phyloP scores from a whole-genome alignment of 805 yeast species.

The Wickerhamiella cacticola region DNA sequence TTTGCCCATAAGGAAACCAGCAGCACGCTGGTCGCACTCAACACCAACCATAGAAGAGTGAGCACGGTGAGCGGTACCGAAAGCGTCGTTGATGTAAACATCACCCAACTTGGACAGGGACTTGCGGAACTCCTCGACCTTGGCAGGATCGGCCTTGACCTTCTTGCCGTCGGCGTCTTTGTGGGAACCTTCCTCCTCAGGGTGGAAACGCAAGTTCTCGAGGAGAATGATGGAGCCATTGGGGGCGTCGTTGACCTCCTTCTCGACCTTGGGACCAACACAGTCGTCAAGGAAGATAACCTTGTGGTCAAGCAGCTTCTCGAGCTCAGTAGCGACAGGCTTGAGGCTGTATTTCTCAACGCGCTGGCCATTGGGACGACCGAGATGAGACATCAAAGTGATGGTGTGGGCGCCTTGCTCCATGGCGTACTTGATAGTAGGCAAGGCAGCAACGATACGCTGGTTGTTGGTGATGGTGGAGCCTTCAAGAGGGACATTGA shows the following conservation, averaged over 20 bases:
- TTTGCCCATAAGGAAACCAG: constrained; percentile 97
- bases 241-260: constrained; percentile 58
- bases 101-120: constrained; percentile 88
- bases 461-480: constrained; percentile 97
- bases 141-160: constrained; percentile 74
- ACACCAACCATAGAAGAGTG: constrained; percentile 99
- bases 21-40: constrained; percentile 89
- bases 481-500: constrained; percentile 64
- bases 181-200: constrained; percentile 81
- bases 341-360: constrained; percentile 77
- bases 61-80: constrained; percentile 99
- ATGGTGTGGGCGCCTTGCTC: constrained; percentile 84
- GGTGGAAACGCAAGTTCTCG: constrained; percentile 97
- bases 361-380: constrained; percentile 96
- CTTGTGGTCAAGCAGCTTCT: constrained; percentile 56
- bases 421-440: constrained; percentile 91
- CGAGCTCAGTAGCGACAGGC: constrained; percentile 87
- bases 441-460: constrained; percentile 98
- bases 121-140: constrained; percentile 76
- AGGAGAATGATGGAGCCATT: constrained; percentile 77
- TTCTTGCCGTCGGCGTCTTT: constrained; percentile 85
- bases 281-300: constrained; percentile 80
- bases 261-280: constrained; percentile 85
- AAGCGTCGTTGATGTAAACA: constrained; percentile 93
- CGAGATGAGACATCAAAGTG: constrained; percentile 91